Percentiles rank a stretch among this genome's conserved stretches.
phyloP scores from a whole-genome alignment of 129 eudicot species.

The Lactuca saligna region DNA sequence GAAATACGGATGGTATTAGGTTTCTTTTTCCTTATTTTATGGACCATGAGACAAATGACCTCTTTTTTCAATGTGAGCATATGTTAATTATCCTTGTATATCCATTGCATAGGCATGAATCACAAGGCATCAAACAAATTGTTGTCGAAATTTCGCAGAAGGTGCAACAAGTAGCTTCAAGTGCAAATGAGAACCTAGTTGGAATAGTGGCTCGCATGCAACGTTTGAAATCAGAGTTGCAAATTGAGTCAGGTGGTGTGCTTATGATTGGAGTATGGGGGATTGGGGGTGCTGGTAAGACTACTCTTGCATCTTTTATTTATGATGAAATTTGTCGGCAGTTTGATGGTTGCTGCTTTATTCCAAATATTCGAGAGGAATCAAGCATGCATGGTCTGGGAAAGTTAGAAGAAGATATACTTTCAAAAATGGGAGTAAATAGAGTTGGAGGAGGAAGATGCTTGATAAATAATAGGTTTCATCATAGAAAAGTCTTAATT shows the following conservation, averaged over 20 bases:
- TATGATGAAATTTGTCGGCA: conserved; percentile 1
- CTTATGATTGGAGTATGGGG: conserved; percentile 27
- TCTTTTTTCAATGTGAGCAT: neutral
- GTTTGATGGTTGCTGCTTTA: conserved; percentile 28
- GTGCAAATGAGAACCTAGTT: conserved; percentile 26
- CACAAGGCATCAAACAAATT: conserved; percentile 15
- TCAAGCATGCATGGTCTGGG: conserved; percentile 15
- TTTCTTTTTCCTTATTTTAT: neutral
- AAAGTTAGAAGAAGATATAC: conserved; percentile 19
- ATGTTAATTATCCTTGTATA: no score
- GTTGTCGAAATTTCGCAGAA: conserved; percentile 18
- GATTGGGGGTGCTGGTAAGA: conserved; percentile 39
- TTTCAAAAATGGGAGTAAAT: conserved; percentile 9
- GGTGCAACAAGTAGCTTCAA: conserved; percentile 8
- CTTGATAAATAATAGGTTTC: neutral
- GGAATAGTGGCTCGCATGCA: conserved; percentile 23
- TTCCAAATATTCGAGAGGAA: conserved; percentile 16
- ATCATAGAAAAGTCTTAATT: conserved; percentile 7
- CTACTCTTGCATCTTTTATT: conserved; percentile 18
- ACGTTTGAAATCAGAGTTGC: no score
- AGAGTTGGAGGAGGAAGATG: neutral
- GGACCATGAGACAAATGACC: neutral
- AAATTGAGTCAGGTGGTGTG: neutral
- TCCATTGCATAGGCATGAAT: no score
- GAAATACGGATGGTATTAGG: neutral